These are phyloP conservation scores for Colletotrichum paranaense DNA, from an alignment of 2,329 filamentous ascomycete genomes.

Conservation along the genomic window DNA sequence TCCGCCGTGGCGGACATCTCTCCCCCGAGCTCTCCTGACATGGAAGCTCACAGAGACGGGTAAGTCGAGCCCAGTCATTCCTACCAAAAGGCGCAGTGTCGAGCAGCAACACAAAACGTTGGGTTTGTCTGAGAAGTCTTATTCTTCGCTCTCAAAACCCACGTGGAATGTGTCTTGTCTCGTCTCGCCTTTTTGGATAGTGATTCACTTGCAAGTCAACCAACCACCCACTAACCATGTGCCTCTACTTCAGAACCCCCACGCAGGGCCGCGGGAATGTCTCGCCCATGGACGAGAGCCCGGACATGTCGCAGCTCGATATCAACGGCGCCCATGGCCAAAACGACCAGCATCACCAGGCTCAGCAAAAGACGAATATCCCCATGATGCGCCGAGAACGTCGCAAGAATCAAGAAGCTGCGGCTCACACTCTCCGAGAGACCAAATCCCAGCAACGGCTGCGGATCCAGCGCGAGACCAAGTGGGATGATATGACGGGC, in stretches of 20 bases:
- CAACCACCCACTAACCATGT: conserved; percentile 35
- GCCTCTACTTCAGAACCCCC: conserved; percentile 20
- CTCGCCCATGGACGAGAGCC: conserved; percentile 63
- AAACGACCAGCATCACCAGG: conserved; percentile 31
- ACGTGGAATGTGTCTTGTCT: conserved; percentile 7
- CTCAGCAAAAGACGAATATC: conserved; percentile 55
- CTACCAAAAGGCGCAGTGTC: not conserved
- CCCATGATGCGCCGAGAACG: conserved; percentile 64
- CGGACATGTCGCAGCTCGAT: conserved; percentile 47
- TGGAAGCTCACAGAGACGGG: conserved; percentile 48
- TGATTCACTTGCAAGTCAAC: not conserved
- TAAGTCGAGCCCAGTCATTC: conserved; percentile 47
- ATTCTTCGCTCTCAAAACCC: conserved; percentile 25
- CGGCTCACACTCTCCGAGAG: conserved; percentile 48
- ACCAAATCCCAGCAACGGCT: conserved; percentile 51
- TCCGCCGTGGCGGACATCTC: conserved; percentile 55
- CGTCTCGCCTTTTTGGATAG: not conserved
- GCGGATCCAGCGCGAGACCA: conserved; percentile 50
- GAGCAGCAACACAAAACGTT: not conserved
- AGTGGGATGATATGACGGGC: conserved; percentile 75
- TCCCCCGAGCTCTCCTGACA: conserved; percentile 68
- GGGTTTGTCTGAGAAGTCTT: not conserved
- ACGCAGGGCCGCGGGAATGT: conserved; percentile 49
- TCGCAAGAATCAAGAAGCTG: conserved; percentile 55
- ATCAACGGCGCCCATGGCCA: not conserved